Evolutionary conservation across 768 basidiomycete genomes (phyloP), one percentile per base, ranked within the genome.

Genomic region (Suillus hirtellus): DNA sequence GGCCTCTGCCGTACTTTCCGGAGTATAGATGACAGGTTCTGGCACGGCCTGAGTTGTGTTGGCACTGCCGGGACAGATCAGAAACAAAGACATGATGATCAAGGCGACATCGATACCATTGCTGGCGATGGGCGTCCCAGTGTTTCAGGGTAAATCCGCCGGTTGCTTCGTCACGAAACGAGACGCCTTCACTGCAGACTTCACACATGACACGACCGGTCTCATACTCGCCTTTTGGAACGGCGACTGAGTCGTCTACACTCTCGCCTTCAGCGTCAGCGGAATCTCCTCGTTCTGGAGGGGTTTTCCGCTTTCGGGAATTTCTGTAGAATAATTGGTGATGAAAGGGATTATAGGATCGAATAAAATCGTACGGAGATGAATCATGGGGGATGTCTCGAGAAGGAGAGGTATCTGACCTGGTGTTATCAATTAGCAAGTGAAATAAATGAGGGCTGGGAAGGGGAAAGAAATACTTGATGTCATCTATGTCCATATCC

Each of bases 161-260:
- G 38, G 85, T 81, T 14, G 75, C 72, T 38, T 87, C 86, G 72
- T 91, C 89, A 27, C 89, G 80, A 73, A 90, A 88, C 4, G 88
- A 84, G 60, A 92, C 83, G 14, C 80, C 77, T 27, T 80, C 77
- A 11, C 84, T 82, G 68, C 90, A 92, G 9, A 79, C 77, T 64
- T 87, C 85, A 74, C 90, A 92, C 55, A 82, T 81, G 63, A 92
- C 84, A 58, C 81, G 83, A 21, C 89, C 89, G 0, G 83, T 78
- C 69, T 84, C 84, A 77, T 89, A 90, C 71, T 91, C 89, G 72
- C 76, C 79, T 42, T 76, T 74, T 8, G 75, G 72, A 31, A 69
- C 21, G 56, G 68, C 27, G 53, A 70, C 59, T 42, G 67, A 62
- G 60, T 43, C 61, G 0, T 56, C 55, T 49, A 47, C 46, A 56